phyloP scores from a whole-genome alignment of 306 rosid genomes.

The Trifolium dubium region DNA sequence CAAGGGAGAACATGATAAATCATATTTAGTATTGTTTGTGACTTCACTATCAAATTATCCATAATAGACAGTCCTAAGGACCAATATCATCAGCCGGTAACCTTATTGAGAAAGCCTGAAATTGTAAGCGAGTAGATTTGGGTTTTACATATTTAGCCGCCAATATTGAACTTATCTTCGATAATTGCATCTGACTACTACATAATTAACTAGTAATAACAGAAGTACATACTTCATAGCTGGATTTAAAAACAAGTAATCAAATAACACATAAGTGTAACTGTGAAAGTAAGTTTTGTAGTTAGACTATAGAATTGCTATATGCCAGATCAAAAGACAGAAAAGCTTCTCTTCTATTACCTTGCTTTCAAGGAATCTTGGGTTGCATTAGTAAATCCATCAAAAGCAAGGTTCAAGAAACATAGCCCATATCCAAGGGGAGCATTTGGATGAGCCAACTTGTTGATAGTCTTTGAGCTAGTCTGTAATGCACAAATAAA shows the following conservation, averaged over 20 bases:
- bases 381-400: constrained; percentile 99
- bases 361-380: constrained; percentile 90
- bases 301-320: constrained; percentile 2
- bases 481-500: constrained; percentile 61
- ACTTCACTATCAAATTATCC: constrained; percentile 16
- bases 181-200: not conserved
- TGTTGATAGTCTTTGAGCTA: constrained; percentile 88
- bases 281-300: constrained; percentile 1
- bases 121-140: constrained; percentile 23
- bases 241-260: constrained; percentile 16
- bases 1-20: constrained; percentile 17
- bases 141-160: constrained; percentile 10
- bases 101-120: constrained; percentile 13
- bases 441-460: constrained; percentile 95
- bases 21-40: constrained; percentile 22
- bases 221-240: constrained; percentile 19
- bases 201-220: not conserved
- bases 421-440: constrained; percentile 96
- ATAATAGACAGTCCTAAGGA: constrained; percentile 8
- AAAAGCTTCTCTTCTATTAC: constrained; percentile 46
- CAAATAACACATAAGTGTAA: not conserved
- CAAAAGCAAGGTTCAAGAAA: constrained; percentile 93
- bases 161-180: not conserved
- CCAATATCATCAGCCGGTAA: constrained; percentile 9
- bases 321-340: constrained; percentile 15